Conservation (phyloP, 1,284 basidiomycete species). For the Ceratobasidium sp. region DNA sequence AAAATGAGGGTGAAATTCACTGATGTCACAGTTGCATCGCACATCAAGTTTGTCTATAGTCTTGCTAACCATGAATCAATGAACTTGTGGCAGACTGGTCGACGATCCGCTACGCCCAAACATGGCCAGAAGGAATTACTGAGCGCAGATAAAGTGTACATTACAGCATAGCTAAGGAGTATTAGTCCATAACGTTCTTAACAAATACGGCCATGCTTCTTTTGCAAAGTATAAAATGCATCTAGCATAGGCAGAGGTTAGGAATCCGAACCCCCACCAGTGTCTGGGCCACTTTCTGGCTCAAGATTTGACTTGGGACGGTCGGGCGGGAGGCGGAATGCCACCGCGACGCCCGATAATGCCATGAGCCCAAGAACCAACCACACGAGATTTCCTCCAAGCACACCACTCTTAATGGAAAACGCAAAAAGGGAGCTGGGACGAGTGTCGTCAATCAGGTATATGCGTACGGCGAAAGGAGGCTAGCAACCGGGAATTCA, state of each 20-base stretch:
- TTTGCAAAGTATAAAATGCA: neutral
- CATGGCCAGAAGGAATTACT: too few relatives aligned
- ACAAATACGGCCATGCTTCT: too few relatives aligned
- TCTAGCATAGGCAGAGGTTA: too few relatives aligned
- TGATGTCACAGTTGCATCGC: too few relatives aligned
- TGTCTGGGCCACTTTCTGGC: neutral
- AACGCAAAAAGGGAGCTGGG: slow-evolving; percentile 44
- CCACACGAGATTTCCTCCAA: slow-evolving; percentile 46
- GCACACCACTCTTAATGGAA: slow-evolving; percentile 36
- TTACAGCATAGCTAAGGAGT: too few relatives aligned
- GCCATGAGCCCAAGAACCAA: slow-evolving; percentile 33
- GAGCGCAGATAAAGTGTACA: too few relatives aligned
- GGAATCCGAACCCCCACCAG: neutral
- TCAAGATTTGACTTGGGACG: neutral
- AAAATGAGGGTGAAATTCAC: too few relatives aligned
- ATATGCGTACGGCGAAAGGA: neutral
- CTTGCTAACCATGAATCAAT: too few relatives aligned
- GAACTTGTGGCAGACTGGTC: too few relatives aligned
- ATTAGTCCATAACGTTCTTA: too few relatives aligned
- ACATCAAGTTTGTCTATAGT: too few relatives aligned
- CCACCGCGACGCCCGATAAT: slow-evolving; percentile 26
- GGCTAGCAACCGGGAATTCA: neutral
- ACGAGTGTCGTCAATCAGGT: neutral
- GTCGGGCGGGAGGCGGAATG: slow-evolving; percentile 17
- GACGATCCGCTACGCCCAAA: too few relatives aligned